phyloP scores from a whole-genome alignment of 164 flowering plant species.

The Akebia trifoliata region DNA sequence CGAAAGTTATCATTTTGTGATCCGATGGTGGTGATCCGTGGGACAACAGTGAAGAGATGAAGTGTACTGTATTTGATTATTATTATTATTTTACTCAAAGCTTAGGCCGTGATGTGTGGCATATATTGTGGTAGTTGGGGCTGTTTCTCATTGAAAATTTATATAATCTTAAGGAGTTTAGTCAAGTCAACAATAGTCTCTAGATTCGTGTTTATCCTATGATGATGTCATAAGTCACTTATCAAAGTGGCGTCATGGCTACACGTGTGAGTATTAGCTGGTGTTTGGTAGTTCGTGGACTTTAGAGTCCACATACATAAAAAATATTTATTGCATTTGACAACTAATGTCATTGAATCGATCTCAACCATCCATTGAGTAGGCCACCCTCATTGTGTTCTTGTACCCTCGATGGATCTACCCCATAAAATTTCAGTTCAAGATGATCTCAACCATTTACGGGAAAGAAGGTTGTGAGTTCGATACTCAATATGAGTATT shows the following conservation, averaged over 20 bases:
- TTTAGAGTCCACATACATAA: too few relatives aligned
- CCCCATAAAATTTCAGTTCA: too few relatives aligned
- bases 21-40: background rate
- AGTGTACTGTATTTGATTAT: background rate
- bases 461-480: too few relatives aligned
- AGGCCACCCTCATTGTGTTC: too few relatives aligned
- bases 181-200: background rate
- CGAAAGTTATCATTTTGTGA: background rate
- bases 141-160: background rate
- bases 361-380: too few relatives aligned
- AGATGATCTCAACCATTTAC: too few relatives aligned
- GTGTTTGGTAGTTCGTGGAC: background rate
- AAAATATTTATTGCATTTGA: too few relatives aligned
- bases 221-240: background rate
- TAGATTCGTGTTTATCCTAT: background rate
- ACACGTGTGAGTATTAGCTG: slow-evolving; percentile 1
- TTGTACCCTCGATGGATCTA: too few relatives aligned
- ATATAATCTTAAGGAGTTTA: background rate
- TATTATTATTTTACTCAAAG: background rate
- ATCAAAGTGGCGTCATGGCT: background rate
- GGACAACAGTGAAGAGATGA: background rate
- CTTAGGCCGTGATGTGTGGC: slow-evolving; percentile 3
- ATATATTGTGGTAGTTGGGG: background rate
- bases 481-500: too few relatives aligned
- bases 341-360: too few relatives aligned